Evolutionary conservation across 2,329 filamentous ascomycete genomes (phyloP).

Genomic region (Hypoxylon sp.): DNA sequence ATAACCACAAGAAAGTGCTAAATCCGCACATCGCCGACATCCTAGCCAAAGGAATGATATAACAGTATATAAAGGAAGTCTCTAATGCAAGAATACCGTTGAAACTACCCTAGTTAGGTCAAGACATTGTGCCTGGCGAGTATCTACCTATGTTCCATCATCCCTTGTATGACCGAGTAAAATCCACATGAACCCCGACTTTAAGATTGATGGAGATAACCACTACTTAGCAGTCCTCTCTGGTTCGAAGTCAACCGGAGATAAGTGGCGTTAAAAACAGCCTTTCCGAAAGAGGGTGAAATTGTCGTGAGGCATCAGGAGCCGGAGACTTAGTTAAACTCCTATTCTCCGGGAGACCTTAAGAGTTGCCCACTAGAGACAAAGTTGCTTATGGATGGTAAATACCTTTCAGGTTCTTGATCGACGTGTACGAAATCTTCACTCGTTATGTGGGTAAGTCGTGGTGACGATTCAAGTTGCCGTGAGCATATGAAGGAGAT

Average conservation of each 20-base stretch:
- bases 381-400: not conserved
- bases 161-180: not conserved
- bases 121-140: not conserved
- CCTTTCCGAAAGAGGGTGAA: not conserved
- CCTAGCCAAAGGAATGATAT: not conserved
- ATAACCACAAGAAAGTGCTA: not conserved
- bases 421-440: not conserved
- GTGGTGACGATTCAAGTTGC: not conserved
- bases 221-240: not conserved
- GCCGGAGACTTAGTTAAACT: conserved; percentile 15
- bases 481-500: not conserved
- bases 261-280: not conserved
- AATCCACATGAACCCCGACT: not conserved
- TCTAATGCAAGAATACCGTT: too few species aligned
- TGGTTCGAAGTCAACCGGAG: not conserved
- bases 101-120: not conserved
- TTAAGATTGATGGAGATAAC: not conserved
- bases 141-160: not conserved
- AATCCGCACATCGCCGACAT: not conserved
- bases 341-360: conserved; percentile 10
- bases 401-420: not conserved
- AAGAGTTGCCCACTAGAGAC: too few species aligned
- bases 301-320: not conserved
- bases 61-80: not conserved
- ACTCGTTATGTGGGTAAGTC: not conserved